Evolutionary conservation across 2,329 filamentous ascomycete species (phyloP).

Genomic region (Thelonectria discophora): DNA sequence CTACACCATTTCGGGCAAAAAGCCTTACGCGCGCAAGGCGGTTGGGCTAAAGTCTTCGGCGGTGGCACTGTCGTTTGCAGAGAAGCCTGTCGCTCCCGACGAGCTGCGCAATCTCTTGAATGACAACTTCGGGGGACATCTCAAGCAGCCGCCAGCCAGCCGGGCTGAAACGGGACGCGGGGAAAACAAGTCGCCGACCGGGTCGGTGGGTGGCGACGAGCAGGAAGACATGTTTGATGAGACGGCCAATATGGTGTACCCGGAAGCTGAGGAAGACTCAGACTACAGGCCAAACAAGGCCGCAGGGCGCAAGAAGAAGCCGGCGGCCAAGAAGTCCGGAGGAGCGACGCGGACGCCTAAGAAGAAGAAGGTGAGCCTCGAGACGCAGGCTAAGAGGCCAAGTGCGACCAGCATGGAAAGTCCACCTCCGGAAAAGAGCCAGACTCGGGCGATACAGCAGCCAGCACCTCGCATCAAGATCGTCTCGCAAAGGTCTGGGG

Average conservation of each 20-base stretch:
- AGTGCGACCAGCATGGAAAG: neutral
- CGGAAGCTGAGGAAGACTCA: constrained; percentile 31
- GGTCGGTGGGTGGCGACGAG: neutral
- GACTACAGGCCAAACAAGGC: constrained; percentile 26
- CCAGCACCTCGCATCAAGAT: constrained; percentile 2
- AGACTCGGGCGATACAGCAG: neutral
- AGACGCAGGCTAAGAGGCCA: neutral
- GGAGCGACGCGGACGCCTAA: constrained; percentile 17
- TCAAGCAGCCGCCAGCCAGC: constrained; percentile 5
- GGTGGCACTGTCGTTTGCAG: fast-evolving
- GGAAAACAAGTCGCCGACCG: neutral
- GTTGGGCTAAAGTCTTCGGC: neutral
- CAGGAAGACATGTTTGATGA: neutral
- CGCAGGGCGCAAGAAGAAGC: constrained; percentile 16
- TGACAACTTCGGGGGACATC: constrained; percentile 2
- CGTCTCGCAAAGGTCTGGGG: neutral
- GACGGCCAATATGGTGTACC: neutral
- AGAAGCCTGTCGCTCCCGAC: constrained; percentile 2
- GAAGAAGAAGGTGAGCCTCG: neutral
- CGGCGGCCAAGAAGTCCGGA: constrained; percentile 5
- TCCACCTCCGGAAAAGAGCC: neutral
- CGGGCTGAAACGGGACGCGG: neutral
- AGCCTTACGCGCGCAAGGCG: neutral
- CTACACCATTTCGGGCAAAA: neutral
- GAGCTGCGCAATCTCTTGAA: constrained; percentile 23